Evolutionary conservation across 495 filamentous ascomycete species (phyloP).

Genomic region (Wilcoxina mikolae): DNA sequence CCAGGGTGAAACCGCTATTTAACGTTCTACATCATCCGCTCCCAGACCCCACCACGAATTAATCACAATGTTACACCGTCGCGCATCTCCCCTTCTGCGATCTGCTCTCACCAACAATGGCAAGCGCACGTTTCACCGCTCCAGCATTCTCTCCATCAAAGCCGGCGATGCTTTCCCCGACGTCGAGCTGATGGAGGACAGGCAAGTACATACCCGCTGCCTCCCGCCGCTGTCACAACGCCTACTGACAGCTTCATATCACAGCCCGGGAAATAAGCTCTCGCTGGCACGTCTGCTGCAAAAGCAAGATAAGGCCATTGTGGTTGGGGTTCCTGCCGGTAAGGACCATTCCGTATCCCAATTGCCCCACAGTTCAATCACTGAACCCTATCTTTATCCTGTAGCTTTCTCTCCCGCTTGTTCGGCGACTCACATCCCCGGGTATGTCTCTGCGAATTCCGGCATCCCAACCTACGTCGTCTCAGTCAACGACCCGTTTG

Average conservation of each 20-base stretch:
- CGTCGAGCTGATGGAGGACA: constrained; percentile 46
- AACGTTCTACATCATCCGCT: too few relatives aligned
- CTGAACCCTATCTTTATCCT: neutral
- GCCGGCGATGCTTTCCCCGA: constrained; percentile 49
- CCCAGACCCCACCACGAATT: neutral
- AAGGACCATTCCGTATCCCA: neutral
- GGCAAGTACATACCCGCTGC: constrained; percentile 6
- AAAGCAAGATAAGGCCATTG: constrained; percentile 49
- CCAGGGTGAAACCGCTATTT: too few relatives aligned
- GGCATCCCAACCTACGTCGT: constrained; percentile 76
- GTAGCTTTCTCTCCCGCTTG: constrained; percentile 48
- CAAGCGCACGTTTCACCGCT: constrained; percentile 39
- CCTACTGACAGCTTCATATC: neutral
- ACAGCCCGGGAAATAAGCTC: constrained; percentile 60
- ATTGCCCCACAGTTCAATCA: neutral
- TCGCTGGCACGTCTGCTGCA: constrained; percentile 63
- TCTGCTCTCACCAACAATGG: constrained; percentile 10
- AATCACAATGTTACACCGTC: neutral
- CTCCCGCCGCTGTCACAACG: neutral
- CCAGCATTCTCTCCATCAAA: constrained; percentile 37
- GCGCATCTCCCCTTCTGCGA: constrained; percentile 1
- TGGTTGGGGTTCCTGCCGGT: constrained; percentile 78
- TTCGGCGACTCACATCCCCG: constrained; percentile 63
- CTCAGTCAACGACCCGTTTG: constrained; percentile 88
- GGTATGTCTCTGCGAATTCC: constrained; percentile 63